phyloP scores from a whole-genome alignment of 192 early-diverging fungal species.

The Coemansia sp. region DNA sequence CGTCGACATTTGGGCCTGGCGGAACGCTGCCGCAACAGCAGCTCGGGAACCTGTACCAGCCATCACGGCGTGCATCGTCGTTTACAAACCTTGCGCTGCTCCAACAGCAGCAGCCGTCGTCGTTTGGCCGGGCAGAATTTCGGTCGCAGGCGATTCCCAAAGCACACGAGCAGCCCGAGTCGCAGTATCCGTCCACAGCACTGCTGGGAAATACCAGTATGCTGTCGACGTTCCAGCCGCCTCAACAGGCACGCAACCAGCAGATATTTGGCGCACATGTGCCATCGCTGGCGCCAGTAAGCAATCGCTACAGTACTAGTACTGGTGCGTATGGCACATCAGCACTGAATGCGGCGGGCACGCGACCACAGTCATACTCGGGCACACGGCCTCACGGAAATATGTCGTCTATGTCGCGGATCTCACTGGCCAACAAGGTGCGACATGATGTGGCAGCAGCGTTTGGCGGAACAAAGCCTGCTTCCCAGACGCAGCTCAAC shows the following conservation, averaged over 20 bases:
- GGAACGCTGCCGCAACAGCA: conserved; percentile 7
- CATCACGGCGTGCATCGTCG: conserved; percentile 29
- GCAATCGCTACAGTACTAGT: not conserved
- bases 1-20: not conserved
- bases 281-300: not conserved
- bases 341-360: conserved; percentile 4
- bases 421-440: conserved; percentile 19
- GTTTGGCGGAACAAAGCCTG: not conserved
- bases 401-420: conserved; percentile 10
- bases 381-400: conserved; percentile 13
- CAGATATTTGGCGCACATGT: not conserved
- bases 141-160: conserved; percentile 12
- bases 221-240: conserved; percentile 10
- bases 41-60: conserved; percentile 16
- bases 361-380: conserved; percentile 9
- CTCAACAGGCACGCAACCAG: conserved; percentile 23
- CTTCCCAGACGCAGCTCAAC: conserved; percentile 2
- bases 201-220: not conserved
- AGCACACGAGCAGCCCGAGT: conserved; percentile 2
- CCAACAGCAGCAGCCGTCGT: conserved; percentile 17
- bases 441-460: conserved; percentile 7
- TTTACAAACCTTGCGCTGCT: conserved; percentile 32
- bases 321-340: conserved; percentile 4
- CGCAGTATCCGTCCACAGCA: conserved; percentile 1
- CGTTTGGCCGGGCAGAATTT: conserved; percentile 6